Conservation (phyloP, 148 eudicot genomes). For the Rheum nobile region DNA sequence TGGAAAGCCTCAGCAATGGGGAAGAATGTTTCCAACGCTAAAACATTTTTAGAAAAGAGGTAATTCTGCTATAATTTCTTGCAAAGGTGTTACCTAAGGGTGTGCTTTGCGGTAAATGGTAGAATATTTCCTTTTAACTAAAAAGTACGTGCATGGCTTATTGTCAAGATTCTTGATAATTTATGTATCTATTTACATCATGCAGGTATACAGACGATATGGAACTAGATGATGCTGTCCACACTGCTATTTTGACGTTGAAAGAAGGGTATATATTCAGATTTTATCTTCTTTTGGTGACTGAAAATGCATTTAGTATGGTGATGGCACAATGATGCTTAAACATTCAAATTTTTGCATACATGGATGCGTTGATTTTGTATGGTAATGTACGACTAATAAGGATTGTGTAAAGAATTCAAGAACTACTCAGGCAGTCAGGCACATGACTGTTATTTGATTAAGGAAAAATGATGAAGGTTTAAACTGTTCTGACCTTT, state of each 20-base stretch:
- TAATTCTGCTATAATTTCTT: conserved; percentile 6
- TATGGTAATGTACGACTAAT: no score
- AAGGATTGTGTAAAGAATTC: not conserved
- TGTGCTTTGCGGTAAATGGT: not conserved
- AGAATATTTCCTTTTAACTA: no score
- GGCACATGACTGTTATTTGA: not conserved
- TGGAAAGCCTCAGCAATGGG: conserved; percentile 99
- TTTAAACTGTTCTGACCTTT: no score
- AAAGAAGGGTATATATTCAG: conserved; percentile 99
- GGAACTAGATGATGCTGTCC: conserved; percentile 99
- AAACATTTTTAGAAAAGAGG: conserved; percentile 88
- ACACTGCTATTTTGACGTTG: conserved; percentile 89
- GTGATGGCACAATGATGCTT: not conserved
- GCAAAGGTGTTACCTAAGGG: not conserved
- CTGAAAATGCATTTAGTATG: not conserved
- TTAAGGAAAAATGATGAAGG: not conserved
- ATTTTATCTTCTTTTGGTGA: not conserved
- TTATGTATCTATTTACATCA: not conserved
- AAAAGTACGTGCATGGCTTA: not conserved
- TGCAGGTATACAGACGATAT: conserved; percentile 93
- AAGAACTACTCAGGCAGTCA: not conserved
- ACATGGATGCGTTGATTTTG: not conserved
- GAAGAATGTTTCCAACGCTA: conserved; percentile 94
- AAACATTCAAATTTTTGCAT: not conserved
- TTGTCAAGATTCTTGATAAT: not conserved